phyloP scores from a whole-genome alignment of 495 filamentous ascomycete genomes.

The Xylaria nigripes region DNA sequence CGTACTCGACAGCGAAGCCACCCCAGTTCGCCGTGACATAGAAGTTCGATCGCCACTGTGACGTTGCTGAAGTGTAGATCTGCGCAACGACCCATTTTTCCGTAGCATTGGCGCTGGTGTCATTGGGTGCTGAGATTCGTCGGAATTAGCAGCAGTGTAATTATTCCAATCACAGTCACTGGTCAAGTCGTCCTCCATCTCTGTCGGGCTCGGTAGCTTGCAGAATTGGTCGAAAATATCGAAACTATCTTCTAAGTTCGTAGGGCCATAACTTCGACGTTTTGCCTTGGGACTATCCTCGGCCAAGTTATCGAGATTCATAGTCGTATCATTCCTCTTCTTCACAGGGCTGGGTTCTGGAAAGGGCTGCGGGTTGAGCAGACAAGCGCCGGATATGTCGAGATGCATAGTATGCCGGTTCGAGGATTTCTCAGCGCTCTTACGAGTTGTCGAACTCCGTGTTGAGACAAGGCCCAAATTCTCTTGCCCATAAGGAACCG shows the following conservation, averaged over 20 bases:
- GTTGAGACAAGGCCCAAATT: slow-evolving; percentile 37
- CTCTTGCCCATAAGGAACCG: slow-evolving; percentile 45
- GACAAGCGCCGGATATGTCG: slow-evolving; percentile 41
- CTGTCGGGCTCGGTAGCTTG: slow-evolving; percentile 25
- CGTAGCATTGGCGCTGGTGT: slow-evolving; percentile 32
- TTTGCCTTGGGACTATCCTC: slow-evolving; percentile 82
- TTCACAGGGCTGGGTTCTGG: slow-evolving; percentile 72
- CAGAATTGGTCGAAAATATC: slow-evolving; percentile 61
- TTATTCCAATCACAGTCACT: slow-evolving; percentile 38
- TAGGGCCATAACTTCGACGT: slow-evolving; percentile 67
- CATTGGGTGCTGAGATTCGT: slow-evolving; percentile 24
- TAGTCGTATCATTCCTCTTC: slow-evolving; percentile 81
- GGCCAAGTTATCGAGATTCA: slow-evolving; percentile 70
- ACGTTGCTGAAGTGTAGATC: slow-evolving; percentile 81
- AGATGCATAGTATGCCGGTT: slow-evolving; percentile 40
- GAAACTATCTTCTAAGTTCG: slow-evolving; percentile 51
- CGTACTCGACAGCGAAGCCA: slow-evolving; percentile 10
- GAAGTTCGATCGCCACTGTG: slow-evolving; percentile 53
- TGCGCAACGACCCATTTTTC: slow-evolving; percentile 64
- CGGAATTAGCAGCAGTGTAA: slow-evolving; percentile 18
- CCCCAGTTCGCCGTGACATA: slow-evolving; percentile 36
- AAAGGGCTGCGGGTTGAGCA: slow-evolving; percentile 40
- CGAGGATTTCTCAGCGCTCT: slow-evolving; percentile 36
- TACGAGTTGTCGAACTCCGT: slow-evolving; percentile 34
- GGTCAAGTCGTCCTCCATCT: slow-evolving; percentile 39